Evolutionary conservation across 2,329 filamentous ascomycete species (phyloP), one percentile per base, ranked within the genome.

Genomic region (Tolypocladium tropicale): DNA sequence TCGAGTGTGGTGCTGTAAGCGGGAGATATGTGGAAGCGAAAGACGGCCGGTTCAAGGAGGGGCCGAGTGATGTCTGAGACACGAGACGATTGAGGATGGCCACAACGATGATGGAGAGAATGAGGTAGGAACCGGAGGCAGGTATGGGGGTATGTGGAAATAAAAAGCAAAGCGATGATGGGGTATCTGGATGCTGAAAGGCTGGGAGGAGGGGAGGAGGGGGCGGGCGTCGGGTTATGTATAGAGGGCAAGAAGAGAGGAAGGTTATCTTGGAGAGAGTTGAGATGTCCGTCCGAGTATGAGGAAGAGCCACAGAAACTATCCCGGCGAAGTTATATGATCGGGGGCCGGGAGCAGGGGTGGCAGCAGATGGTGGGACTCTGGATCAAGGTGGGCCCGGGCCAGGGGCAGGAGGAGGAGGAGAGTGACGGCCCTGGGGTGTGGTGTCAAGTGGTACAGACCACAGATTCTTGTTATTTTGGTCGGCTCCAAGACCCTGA

Each of bases 311-410:
- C 50, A 55, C 48, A 53, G 48, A 57, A 53, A 53, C 52, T 52
- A 52, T 54, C 21, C 52, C 55, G 48, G 53, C 46, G 48, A 48
- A 54, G 55, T 53, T 54, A 54, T 54, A 54, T 57, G 56, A 57
- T 57, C 56, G 56, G 56, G 56, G 56, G 51, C 41, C 56, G 56
- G 51, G 53, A 58, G 56, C 51, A 52, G 54, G 56, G 56, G 56
- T 53, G 48, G 54, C 41, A 53, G 54, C 46, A 50, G 46, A 23
- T 53, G 53, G 53, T 54, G 53, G 53, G 37, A 50, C 53, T 54
- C 43, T 54, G 53, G 53, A 54, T 54, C 53, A 54, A 34, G 54
- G 56, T 58, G 57, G 57, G 54, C 39, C 54, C 37, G 46, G 57
- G 33, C 52, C 57, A 58, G 57, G 57, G 57, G 57, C 56, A 58